phyloP scores from a whole-genome alignment of 2,329 filamentous ascomycete genomes.

The Arthrobotrys conoides region DNA sequence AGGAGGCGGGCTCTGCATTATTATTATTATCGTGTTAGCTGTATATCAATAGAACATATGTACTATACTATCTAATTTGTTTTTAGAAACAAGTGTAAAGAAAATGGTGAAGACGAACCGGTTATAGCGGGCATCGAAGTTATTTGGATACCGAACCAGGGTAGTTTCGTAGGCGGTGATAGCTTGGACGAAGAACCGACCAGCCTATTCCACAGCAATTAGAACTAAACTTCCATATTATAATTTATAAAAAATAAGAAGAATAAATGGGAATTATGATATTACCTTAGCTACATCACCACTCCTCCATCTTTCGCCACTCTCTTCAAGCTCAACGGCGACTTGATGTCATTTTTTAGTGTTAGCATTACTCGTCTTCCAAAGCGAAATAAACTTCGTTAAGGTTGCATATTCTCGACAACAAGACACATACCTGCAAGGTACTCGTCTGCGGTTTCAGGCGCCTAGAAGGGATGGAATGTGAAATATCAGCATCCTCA shows the following conservation, averaged over 20 bases:
- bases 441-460: constrained; percentile 56
- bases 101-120: constrained; percentile 28
- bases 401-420: background rate
- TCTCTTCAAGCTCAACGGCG: constrained; percentile 63
- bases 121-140: constrained; percentile 64
- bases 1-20: constrained; percentile 41
- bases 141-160: constrained; percentile 56
- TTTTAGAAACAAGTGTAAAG: background rate
- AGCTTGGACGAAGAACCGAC: constrained; percentile 63
- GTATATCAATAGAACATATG: background rate
- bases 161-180: constrained; percentile 62
- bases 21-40: background rate
- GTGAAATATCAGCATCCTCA: constrained; percentile 15
- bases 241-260: background rate
- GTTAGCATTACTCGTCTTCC: background rate
- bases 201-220: constrained; percentile 54
- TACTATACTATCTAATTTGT: no score
- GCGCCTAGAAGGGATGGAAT: constrained; percentile 14
- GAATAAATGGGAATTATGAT: background rate
- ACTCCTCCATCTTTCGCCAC: constrained; percentile 64
- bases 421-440: constrained; percentile 35
- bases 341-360: constrained; percentile 37
- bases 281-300: constrained; percentile 63
- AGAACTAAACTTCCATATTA: background rate
- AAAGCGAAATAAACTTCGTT: background rate